These are phyloP conservation scores for Hawksworthiomyces lignivorus DNA, from an alignment of 2,329 filamentous ascomycete species.

Conservation along the genomic window DNA sequence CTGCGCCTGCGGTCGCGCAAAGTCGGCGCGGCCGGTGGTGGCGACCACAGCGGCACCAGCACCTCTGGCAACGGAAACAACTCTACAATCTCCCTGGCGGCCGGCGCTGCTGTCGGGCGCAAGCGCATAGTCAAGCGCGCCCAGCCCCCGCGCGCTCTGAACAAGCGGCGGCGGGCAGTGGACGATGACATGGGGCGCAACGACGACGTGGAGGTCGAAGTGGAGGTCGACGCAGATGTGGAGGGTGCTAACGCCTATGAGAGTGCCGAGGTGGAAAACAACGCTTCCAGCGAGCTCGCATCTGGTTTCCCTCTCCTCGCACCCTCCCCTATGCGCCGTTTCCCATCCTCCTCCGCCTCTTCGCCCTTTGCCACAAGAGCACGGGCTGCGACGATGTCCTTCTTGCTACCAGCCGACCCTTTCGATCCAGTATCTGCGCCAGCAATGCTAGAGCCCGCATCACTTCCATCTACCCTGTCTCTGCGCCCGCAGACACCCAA, in stretches of 20 bases:
- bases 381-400: constrained; percentile 4
- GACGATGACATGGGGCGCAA: constrained; percentile 40
- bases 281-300: neutral
- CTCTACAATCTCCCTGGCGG: constrained; percentile 14
- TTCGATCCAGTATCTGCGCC: too few relatives aligned
- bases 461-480: constrained; percentile 13
- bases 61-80: neutral
- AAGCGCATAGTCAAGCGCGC: constrained; percentile 47
- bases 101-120: constrained; percentile 19
- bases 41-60: constrained; percentile 7
- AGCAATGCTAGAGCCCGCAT: too few relatives aligned
- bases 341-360: neutral
- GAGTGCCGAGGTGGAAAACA: constrained; percentile 13
- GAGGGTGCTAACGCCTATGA: constrained; percentile 18
- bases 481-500: constrained; percentile 47
- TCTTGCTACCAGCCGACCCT: neutral
- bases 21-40: constrained; percentile 16
- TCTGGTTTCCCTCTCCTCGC: constrained; percentile 6
- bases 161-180: constrained; percentile 44
- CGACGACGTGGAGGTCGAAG: constrained; percentile 32
- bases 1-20: constrained; percentile 46
- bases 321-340: constrained; percentile 7
- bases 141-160: constrained; percentile 34
- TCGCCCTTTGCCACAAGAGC: neutral
- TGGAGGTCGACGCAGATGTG: constrained; percentile 17